Evolutionary conservation across 106 monocot genomes (phyloP).

Genomic region (Phalaenopsis aphrodite): DNA sequence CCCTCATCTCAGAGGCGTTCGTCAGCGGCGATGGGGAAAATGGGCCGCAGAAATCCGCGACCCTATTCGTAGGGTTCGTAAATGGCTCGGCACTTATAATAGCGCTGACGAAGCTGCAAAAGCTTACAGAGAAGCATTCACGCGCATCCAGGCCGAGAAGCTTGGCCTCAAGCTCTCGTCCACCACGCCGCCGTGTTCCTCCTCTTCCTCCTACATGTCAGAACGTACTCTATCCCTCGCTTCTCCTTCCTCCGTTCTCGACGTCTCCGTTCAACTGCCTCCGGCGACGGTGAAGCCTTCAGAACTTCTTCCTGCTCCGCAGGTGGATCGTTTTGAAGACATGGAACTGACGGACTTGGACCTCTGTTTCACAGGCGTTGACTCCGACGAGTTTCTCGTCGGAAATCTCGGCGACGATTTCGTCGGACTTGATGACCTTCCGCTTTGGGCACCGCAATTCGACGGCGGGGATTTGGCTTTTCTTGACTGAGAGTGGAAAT

Average conservation of each 20-base stretch:
- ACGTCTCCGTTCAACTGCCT: not conserved
- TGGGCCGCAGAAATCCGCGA: slow-evolving; percentile 79
- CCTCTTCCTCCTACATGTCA: not conserved
- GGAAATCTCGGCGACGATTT: slow-evolving; percentile 22
- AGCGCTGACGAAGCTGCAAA: slow-evolving; percentile 22
- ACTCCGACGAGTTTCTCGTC: slow-evolving; percentile 7
- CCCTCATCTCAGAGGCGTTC: slow-evolving; percentile 16
- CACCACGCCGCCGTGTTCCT: not conserved
- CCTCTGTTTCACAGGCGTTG: not conserved
- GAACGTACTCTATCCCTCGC: not conserved
- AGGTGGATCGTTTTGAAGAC: not conserved
- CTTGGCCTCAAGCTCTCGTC: not conserved
- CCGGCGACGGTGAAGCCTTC: not conserved
- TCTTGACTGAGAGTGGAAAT: not conserved
- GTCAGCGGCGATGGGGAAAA: slow-evolving; percentile 30
- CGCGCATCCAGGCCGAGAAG: slow-evolving; percentile 16
- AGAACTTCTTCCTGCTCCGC: not conserved
- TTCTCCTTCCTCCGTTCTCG: slow-evolving; percentile 23
- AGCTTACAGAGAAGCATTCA: slow-evolving; percentile 15
- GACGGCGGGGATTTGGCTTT: slow-evolving; percentile 15
- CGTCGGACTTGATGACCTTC: slow-evolving; percentile 17
- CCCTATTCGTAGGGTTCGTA: slow-evolving; percentile 17
- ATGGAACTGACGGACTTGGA: not conserved
- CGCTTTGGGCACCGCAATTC: slow-evolving; percentile 16
- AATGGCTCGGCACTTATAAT: slow-evolving; percentile 36